Evolutionary conservation across 2,329 filamentous ascomycete species (phyloP).

Genomic region (Colletotrichum spaethianum): DNA sequence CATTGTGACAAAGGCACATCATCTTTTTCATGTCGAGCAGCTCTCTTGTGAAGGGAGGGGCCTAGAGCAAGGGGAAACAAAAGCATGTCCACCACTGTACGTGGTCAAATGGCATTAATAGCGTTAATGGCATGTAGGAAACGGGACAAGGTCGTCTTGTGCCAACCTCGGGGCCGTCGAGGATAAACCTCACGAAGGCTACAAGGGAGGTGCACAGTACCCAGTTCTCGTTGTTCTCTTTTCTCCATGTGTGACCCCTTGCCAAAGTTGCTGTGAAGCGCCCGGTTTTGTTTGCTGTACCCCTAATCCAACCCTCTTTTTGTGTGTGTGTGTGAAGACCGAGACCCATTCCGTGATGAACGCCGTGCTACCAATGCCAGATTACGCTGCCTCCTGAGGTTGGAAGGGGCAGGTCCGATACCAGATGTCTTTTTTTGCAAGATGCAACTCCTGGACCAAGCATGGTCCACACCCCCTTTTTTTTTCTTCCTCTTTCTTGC

Average conservation of each 20-base stretch:
- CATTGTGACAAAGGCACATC: background rate
- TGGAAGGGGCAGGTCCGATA: background rate
- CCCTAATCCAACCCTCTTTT: background rate
- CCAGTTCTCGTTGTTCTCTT: background rate
- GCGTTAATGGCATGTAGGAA: background rate
- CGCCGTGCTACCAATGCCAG: slow-evolving; percentile 30
- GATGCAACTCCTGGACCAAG: background rate
- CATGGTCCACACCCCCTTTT: background rate
- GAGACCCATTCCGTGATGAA: slow-evolving; percentile 17
- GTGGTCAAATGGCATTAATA: background rate
- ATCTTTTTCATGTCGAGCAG: background rate
- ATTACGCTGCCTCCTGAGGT: background rate
- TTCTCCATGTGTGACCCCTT: background rate
- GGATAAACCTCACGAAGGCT: background rate
- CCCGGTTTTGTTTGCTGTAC: background rate
- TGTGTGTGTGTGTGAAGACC: background rate
- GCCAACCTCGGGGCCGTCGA: too few relatives aligned
- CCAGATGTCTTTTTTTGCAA: background rate
- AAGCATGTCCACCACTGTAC: background rate
- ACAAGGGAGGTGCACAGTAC: background rate
- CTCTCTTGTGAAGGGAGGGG: background rate
- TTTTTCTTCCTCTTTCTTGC: background rate
- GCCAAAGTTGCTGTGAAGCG: background rate
- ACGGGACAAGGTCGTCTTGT: background rate
- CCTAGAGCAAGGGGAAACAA: background rate